Conservation (phyloP, 768 basidiomycete species). For the Chalciporus piperatus region DNA sequence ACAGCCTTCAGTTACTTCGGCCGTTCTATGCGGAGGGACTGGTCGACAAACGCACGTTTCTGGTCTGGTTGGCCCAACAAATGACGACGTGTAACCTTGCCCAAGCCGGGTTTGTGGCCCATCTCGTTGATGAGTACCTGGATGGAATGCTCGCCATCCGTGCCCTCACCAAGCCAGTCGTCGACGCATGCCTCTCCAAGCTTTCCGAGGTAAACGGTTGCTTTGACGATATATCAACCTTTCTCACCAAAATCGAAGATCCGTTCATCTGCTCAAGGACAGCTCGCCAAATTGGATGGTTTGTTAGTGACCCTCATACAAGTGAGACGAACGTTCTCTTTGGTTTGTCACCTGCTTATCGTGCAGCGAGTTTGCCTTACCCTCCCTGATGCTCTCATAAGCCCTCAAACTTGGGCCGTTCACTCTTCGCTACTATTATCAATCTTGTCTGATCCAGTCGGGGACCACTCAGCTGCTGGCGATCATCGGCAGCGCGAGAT, state of each 20-base stretch:
- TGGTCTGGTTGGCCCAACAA: slow-evolving; percentile 77
- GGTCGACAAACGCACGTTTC: slow-evolving; percentile 74
- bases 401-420: slow-evolving; percentile 63
- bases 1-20: slow-evolving; percentile 66
- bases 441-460: slow-evolving; percentile 44
- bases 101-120: slow-evolving; percentile 72
- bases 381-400: slow-evolving; percentile 72
- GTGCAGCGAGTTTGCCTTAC: slow-evolving; percentile 64
- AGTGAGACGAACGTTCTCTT: slow-evolving; percentile 37
- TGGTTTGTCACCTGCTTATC: background rate
- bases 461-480: slow-evolving; percentile 14
- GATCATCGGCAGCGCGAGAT: slow-evolving; percentile 40
- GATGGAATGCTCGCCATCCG: slow-evolving; percentile 64
- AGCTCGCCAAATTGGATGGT: slow-evolving; percentile 50
- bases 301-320: slow-evolving; percentile 59
- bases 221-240: background rate
- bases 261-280: slow-evolving; percentile 50
- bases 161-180: slow-evolving; percentile 66
- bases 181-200: slow-evolving; percentile 67
- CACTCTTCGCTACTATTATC: slow-evolving; percentile 40
- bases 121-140: slow-evolving; percentile 78
- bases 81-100: slow-evolving; percentile 77
- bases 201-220: slow-evolving; percentile 54
- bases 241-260: slow-evolving; percentile 42
- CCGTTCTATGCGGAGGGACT: slow-evolving; percentile 79